These are phyloP conservation scores for Mycena haematopus DNA, from an alignment of 768 basidiomycete species.

Conservation along the genomic window DNA sequence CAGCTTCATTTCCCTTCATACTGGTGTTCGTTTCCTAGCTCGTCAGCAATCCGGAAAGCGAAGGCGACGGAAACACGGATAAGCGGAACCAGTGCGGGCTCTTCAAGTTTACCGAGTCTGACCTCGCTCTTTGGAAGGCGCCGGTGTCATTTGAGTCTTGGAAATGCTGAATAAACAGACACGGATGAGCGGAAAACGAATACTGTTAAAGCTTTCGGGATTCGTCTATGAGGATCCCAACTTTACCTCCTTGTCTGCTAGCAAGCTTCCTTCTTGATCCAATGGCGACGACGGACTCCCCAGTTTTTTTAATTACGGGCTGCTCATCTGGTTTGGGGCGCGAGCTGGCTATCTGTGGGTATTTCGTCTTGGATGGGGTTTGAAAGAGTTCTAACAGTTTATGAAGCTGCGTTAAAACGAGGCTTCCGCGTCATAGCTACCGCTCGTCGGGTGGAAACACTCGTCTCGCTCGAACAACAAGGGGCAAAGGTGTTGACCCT, in stretches of 20 bases:
- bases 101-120: too few species aligned
- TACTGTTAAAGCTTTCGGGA: not conserved
- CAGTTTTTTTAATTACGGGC: slow-evolving; percentile 16
- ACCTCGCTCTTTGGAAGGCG: not conserved
- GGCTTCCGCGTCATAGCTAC: slow-evolving; percentile 16
- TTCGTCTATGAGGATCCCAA: not conserved
- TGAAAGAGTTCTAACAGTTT: not conserved
- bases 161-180: not conserved
- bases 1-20: too few species aligned
- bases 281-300: not conserved
- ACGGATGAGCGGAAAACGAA: not conserved
- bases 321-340: slow-evolving; percentile 15
- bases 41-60: too few species aligned
- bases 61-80: slow-evolving; percentile 9
- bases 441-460: slow-evolving; percentile 2
- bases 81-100: not conserved
- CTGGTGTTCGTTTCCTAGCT: too few species aligned
- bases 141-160: not conserved
- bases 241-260: too few species aligned
- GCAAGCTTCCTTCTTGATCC: not conserved
- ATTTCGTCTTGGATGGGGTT: not conserved
- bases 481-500: slow-evolving; percentile 8
- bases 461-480: not conserved
- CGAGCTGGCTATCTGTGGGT: slow-evolving; percentile 8
- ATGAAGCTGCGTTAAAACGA: slow-evolving; percentile 10